phyloP scores from a whole-genome alignment of 2,329 filamentous ascomycete species.

The Fusarium oxysporum region DNA sequence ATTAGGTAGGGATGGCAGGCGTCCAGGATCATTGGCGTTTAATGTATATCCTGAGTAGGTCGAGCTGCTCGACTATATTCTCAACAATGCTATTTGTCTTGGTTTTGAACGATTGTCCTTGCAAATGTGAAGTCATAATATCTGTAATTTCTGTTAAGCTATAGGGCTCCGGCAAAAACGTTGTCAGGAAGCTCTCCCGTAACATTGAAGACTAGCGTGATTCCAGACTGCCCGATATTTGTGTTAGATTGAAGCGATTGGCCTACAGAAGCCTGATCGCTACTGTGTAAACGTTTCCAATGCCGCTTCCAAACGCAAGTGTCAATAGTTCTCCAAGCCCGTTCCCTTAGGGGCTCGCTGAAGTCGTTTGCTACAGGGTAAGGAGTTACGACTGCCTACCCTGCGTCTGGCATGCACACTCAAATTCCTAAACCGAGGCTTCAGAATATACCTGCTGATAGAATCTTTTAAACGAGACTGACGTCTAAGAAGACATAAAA shows the following conservation, averaged over 20 bases:
- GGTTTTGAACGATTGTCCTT: neutral
- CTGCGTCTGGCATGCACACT: neutral
- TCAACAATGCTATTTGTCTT: conserved; percentile 42
- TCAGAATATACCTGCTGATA: neutral
- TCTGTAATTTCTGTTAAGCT: neutral
- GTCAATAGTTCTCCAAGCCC: neutral
- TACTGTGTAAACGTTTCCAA: too few relatives aligned
- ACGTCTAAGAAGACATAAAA: neutral
- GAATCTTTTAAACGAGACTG: neutral
- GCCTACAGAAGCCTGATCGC: neutral
- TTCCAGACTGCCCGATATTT: neutral
- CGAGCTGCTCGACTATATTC: conserved; percentile 38
- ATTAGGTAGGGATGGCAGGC: conserved; percentile 31
- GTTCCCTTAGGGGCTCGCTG: neutral
- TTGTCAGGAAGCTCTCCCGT: neutral
- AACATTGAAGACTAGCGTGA: neutral
- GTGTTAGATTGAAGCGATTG: too few relatives aligned
- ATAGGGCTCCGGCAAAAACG: fast-evolving
- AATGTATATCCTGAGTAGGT: conserved; percentile 42
- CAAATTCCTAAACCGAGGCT: neutral
- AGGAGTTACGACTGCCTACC: neutral
- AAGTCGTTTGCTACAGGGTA: neutral
- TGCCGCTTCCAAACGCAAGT: neutral
- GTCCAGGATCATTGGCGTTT: conserved; percentile 40
- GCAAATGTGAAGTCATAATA: neutral